Percentiles rank a stretch among this genome's conserved stretches.
These are phyloP conservation scores for Nicotiana tomentosiformis DNA, from an alignment of 257 asterid species.

Conservation along the genomic window DNA sequence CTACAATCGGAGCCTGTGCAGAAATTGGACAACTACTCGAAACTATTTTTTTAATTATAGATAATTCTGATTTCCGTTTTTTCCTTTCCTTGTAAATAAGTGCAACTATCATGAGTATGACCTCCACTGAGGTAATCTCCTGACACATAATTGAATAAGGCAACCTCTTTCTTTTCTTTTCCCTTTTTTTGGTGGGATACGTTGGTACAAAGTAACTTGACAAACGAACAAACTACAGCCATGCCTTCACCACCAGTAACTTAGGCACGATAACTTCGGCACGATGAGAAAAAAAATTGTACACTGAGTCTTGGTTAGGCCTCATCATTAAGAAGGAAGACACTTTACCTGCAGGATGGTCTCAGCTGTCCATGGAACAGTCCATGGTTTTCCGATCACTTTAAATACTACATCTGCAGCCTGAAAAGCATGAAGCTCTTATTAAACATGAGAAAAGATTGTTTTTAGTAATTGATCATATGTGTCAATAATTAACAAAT, in stretches of 20 bases:
- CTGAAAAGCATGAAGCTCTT: constrained; percentile 30
- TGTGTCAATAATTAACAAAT: background rate
- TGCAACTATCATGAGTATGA: background rate
- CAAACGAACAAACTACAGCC: background rate
- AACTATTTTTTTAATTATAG: background rate
- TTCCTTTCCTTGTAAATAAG: background rate
- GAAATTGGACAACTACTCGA: background rate
- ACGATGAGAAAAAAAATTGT: background rate
- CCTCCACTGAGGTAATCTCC: background rate
- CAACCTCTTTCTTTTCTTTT: background rate
- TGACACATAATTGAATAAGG: background rate
- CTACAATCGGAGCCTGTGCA: background rate
- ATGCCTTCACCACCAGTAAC: background rate
- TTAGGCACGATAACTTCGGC: background rate
- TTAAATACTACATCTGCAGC: constrained; percentile 35
- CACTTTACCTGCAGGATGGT: constrained; percentile 70
- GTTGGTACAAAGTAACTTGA: background rate
- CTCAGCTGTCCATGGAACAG: constrained; percentile 93
- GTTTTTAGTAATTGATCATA: background rate
- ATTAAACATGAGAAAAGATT: background rate
- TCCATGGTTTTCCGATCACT: constrained; percentile 73
- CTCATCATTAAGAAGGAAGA: background rate
- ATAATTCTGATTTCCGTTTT: background rate
- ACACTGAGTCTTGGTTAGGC: background rate
- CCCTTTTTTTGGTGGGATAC: background rate